phyloP scores from a whole-genome alignment of 2,329 filamentous ascomycete species.

The Alternaria hordeiaustralica region DNA sequence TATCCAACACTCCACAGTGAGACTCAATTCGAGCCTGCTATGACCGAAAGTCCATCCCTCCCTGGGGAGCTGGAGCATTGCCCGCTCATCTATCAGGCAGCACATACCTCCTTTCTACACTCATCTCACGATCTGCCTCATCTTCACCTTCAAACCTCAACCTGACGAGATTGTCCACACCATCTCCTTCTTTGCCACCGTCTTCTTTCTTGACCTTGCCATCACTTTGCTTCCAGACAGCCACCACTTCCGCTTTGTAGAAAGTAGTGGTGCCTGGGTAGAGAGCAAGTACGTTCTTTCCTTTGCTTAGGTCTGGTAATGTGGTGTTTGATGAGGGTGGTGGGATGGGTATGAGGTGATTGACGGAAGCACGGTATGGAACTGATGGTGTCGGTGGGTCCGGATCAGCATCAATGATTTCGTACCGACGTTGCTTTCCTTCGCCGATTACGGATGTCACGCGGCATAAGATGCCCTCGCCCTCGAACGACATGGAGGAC shows the following conservation, averaged over 20 bases:
- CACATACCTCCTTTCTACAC: slow-evolving; percentile 60
- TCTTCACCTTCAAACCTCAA: slow-evolving; percentile 59
- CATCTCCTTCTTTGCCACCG: slow-evolving; percentile 51
- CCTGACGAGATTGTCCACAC: slow-evolving; percentile 49
- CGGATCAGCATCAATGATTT: slow-evolving; percentile 59
- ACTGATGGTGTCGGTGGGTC: slow-evolving; percentile 47
- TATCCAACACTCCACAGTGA: neutral
- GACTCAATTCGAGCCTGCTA: neutral
- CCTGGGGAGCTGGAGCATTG: neutral
- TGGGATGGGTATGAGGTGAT: slow-evolving; percentile 54
- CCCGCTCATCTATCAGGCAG: slow-evolving; percentile 41
- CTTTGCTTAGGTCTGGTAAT: slow-evolving; percentile 51
- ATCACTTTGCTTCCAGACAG: slow-evolving; percentile 46
- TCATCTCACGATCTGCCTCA: slow-evolving; percentile 52
- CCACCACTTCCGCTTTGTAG: slow-evolving; percentile 59
- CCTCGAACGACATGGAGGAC: slow-evolving; percentile 46
- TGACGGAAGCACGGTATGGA: slow-evolving; percentile 55
- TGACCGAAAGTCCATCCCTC: neutral
- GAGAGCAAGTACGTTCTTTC: slow-evolving; percentile 56
- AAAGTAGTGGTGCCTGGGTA: slow-evolving; percentile 62
- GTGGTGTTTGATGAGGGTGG: slow-evolving; percentile 50
- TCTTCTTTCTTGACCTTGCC: slow-evolving; percentile 49
- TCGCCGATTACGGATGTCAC: slow-evolving; percentile 61
- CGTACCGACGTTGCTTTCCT: slow-evolving; percentile 60
- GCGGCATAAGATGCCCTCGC: slow-evolving; percentile 59